These are phyloP conservation scores for Candida peoriensis DNA, from an alignment of 805 yeast species.

Conservation along the genomic window DNA sequence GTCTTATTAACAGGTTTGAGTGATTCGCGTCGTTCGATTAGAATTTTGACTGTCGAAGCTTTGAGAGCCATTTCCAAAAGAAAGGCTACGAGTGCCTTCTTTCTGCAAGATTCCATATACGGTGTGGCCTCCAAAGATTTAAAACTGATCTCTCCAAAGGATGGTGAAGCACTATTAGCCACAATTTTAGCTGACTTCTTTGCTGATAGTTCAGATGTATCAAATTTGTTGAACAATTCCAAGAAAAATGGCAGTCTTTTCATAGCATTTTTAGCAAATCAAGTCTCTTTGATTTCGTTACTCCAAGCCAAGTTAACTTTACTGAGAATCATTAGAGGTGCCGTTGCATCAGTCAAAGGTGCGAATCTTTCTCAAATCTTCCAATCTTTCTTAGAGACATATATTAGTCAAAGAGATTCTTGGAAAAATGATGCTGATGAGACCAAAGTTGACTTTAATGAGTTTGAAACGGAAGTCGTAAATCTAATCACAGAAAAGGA, in stretches of 20 bases:
- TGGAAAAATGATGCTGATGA: conserved; percentile 41
- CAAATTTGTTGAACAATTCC: conserved; percentile 33
- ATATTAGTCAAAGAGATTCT: conserved; percentile 39
- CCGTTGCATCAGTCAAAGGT: conserved; percentile 30
- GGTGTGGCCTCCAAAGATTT: conserved; percentile 43
- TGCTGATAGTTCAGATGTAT: conserved; percentile 46
- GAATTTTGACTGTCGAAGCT: conserved; percentile 37
- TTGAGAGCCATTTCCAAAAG: conserved; percentile 34
- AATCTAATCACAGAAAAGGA: conserved; percentile 61
- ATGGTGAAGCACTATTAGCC: conserved; percentile 43
- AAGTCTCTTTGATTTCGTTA: conserved; percentile 47
- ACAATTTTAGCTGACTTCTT: conserved; percentile 40
- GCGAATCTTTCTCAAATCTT: conserved; percentile 45
- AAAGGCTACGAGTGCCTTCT: conserved; percentile 32
- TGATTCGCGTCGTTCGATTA: conserved; percentile 46
- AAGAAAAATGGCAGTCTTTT: conserved; percentile 56
- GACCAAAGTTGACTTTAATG: conserved; percentile 45
- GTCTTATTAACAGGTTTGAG: conserved; percentile 47
- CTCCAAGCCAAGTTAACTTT: conserved; percentile 54
- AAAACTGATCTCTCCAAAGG: conserved; percentile 60
- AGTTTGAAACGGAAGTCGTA: conserved; percentile 54
- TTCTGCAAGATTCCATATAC: conserved; percentile 53
- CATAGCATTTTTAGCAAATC: conserved; percentile 64
- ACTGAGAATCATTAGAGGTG: conserved; percentile 39
- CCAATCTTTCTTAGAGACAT: conserved; percentile 38